Conservation (phyloP, 2,329 filamentous ascomycete genomes). For the Aureobasidium sp. region DNA sequence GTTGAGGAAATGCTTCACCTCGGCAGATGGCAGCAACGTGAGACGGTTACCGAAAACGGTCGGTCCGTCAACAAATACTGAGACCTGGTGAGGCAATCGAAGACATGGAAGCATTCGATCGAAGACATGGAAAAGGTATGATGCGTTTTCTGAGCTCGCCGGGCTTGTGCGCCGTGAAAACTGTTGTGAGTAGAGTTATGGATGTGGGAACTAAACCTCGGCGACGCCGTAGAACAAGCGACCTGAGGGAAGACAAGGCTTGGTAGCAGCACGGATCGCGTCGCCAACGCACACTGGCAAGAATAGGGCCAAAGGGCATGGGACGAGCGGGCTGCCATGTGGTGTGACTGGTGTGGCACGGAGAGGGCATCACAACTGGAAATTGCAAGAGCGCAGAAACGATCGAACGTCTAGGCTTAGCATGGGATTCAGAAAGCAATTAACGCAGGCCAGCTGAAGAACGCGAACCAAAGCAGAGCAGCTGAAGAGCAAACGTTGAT, state of each 20-base stretch:
- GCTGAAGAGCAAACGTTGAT: no score
- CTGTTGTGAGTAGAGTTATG: neutral
- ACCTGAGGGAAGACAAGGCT: neutral
- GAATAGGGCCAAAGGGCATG: no score
- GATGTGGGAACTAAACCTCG: neutral
- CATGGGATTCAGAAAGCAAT: no score
- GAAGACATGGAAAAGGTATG: neutral
- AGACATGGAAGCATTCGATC: neutral
- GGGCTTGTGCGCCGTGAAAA: neutral
- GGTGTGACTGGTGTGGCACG: no score
- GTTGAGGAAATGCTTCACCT: neutral
- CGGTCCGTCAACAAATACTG: neutral
- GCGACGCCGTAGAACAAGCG: neutral
- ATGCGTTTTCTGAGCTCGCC: neutral
- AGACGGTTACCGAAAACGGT: slow-evolving; percentile 1
- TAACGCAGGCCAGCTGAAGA: no score
- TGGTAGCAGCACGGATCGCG: no score
- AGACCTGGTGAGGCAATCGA: neutral
- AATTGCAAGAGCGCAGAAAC: no score
- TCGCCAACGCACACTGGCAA: no score
- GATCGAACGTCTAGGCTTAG: no score
- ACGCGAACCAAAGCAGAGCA: no score
- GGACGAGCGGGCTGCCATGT: no score
- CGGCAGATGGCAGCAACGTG: neutral
- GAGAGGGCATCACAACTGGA: no score